Evolutionary conservation across 225 moss, liverwort and hornwort species (phyloP), one percentile per base, ranked within the genome.

Genomic region (Straminergon stramineum): DNA sequence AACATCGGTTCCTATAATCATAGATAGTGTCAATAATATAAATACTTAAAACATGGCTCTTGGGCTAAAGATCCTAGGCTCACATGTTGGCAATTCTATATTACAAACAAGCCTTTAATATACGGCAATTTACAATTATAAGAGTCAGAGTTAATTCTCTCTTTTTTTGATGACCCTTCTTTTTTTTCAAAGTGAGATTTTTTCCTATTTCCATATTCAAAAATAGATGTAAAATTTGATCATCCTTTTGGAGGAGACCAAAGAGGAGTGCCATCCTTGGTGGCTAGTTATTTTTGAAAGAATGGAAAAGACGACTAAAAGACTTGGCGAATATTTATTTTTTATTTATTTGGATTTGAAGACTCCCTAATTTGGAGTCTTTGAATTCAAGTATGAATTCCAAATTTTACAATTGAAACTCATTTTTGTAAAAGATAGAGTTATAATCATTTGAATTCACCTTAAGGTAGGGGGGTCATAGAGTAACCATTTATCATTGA

Each of bases 281-380:
- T 10, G 28, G 26, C 43, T 28, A 27, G 9, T 28, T 43, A 43
- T 27, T 45, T 60, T 74, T 11, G 3, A 2, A 11, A 18, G 15
- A 71, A 48, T 30, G 0, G 11, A 30, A 75, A 75, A 48, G 30
- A 31, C 0, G 5, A 11, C 1, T 18, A 0, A 6, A 75, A 74
- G 45, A 48, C 6, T 48, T 75, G 6, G 1, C 17, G 1, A 75
- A 18, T 75, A 75, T 30, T 48, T 18, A 10, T 30, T 74, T 48
- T 48, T 30, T 11, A 9, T 18, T 48, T 4, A 31, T 75, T 30
- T 48, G 11, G n/a, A n/a, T n/a, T n/a, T 75, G 11, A 48, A 75
- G 28, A 48, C 4, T 11, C 5, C 8, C 1, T 74, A 28, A 45
- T 45, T 45, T 0, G 0, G 4, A 31, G 11, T 75, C 11, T 75